phyloP scores from a whole-genome alignment of 352 stramenopile genomes.

The Pythium apleroticum region DNA sequence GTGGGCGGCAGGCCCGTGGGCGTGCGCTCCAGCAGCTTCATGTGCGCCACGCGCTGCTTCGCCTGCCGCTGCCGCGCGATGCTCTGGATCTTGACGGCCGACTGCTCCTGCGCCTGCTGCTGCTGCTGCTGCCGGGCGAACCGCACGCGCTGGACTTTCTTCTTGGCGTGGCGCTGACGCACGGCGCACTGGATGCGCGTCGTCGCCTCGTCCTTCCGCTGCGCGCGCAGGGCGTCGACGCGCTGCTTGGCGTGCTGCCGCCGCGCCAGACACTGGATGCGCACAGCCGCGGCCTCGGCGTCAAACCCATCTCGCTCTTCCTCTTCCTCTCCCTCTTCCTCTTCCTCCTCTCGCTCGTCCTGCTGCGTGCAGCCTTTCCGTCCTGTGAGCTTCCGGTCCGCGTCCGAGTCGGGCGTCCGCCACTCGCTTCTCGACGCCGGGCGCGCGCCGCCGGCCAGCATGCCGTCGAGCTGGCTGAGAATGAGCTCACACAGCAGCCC shows the following conservation, averaged over 20 bases:
- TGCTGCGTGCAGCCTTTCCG: neutral
- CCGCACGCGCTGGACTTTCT: slow-evolving; percentile 33
- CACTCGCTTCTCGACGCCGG: slow-evolving; percentile 5
- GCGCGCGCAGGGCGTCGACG: slow-evolving; percentile 1
- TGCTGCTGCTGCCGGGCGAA: slow-evolving; percentile 22
- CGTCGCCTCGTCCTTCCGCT: slow-evolving; percentile 29
- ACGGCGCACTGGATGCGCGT: slow-evolving; percentile 56
- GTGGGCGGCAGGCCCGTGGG: slow-evolving; percentile 29
- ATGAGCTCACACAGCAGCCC: slow-evolving; percentile 62
- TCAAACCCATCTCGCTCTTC: slow-evolving; percentile 4
- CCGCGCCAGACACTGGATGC: slow-evolving; percentile 43
- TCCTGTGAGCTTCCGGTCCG: neutral
- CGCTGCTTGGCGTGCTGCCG: slow-evolving; percentile 34
- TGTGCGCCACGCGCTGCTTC: slow-evolving; percentile 33
- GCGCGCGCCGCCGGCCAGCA: slow-evolving; percentile 36
- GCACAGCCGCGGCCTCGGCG: slow-evolving; percentile 21
- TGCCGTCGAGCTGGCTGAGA: slow-evolving; percentile 49
- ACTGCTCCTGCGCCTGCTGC: slow-evolving; percentile 7
- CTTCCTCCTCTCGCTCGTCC: neutral
- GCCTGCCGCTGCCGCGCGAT: slow-evolving; percentile 46
- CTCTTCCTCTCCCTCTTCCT: neutral
- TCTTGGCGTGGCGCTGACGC: slow-evolving; percentile 32
- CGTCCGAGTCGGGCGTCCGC: neutral
- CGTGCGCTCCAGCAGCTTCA: slow-evolving; percentile 31
- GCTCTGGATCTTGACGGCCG: slow-evolving; percentile 38